Base-by-base conservation (phyloP, 139 green algal genomes). In the Chlamydomonas schloesseri region DNA sequence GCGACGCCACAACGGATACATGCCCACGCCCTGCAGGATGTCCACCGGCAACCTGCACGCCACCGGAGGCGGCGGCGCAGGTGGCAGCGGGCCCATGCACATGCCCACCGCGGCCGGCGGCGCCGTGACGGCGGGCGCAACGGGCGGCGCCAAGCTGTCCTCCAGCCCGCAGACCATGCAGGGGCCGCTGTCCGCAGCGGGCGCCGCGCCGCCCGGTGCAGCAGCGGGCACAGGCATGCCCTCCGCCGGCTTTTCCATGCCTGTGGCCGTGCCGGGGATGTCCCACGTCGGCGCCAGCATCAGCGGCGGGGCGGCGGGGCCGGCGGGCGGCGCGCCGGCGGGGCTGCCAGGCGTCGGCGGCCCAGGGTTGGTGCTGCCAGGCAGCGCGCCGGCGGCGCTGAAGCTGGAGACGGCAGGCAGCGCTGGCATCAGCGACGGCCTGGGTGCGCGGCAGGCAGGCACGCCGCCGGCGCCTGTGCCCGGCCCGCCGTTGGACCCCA, bases 141-240 rank as follows among this genome's bases (percentile, higher is more conserved):
- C 62, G 17, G 75, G 21, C 15, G 34, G 33, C 34, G 29, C 60
- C 24, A 37, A 60, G 60, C 23, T 74, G 34, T 71, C 62, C 18
- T 60, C n/a, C 78, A 74, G 78, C 31, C 58, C 78, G 42, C 76
- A 83, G 60, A 42, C 46, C 13, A 57, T 71, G 57, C 34, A 29
- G 9, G 21, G 33, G 21, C 34, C 46, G 18, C 0, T 70, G 23
- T 31, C 53, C 9, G 62, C 26, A 31, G 26, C 62, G 3, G 62
- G 62, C 26, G 26, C 2, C 4, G 23, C 26, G 62, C 62, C 13
- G 62, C 26, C 62, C 17, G 26, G 26, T 8, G 42, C 42, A 50
- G 42, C 6, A 5, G 42, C 42, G 42, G 42, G 42, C 42, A 8
- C 42, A 8, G 42, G 42, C 42, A 8, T 50, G 42, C 42, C 42